Base-by-base conservation (phyloP, 495 filamentous ascomycete species). In the Hypoxylon fuscum region DNA sequence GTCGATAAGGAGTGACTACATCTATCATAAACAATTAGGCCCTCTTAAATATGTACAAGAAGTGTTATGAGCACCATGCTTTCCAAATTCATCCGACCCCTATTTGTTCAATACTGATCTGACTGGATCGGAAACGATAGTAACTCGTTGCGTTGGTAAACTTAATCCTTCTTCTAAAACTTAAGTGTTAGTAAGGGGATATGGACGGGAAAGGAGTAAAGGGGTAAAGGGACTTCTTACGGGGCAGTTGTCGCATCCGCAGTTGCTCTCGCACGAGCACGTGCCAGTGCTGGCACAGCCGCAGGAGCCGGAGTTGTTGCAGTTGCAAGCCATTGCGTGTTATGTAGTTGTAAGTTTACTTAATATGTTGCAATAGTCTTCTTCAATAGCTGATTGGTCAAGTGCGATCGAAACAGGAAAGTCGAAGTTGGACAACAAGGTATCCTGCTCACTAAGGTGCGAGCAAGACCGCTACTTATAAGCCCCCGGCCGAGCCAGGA, bases 161-260 rank as follows among this genome's bases (percentile, higher is more conserved):
- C 14, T 64, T 59, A 64, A 8, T 59, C 23, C 40, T 62, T 66
- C 62, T 66, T 56, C 56, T 62, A 29, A 5, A 46, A 1, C 10
- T 14, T 21, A 20, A 8, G 37, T 18, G 37, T 40, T 40, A 40
- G 21, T 46, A 46, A 31, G 25, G 8, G 25, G 23, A 31, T 10
- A 47, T 7, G 23, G 34, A 5, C 5, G 29, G 22, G 34, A 40
- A 31, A 34, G 18, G 29, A 12, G 27, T 1, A 20, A 35, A 29
- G 31, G 23, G 21, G 27, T 14, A 58, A 25, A 11, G 38, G 35
- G 35, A 22, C 9, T 11, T 31, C 68, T 61, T 18, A 71, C 69
- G 15, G 69, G 69, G 56, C 69, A 71, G 56, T 64, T 62, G 45
- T 51, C 20, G 69, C 69, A 71, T 29, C 66, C 66, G 62, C 69